These are phyloP conservation scores for Botrytis elliptica DNA, from an alignment of 2,329 filamentous ascomycete species.

Conservation along the genomic window DNA sequence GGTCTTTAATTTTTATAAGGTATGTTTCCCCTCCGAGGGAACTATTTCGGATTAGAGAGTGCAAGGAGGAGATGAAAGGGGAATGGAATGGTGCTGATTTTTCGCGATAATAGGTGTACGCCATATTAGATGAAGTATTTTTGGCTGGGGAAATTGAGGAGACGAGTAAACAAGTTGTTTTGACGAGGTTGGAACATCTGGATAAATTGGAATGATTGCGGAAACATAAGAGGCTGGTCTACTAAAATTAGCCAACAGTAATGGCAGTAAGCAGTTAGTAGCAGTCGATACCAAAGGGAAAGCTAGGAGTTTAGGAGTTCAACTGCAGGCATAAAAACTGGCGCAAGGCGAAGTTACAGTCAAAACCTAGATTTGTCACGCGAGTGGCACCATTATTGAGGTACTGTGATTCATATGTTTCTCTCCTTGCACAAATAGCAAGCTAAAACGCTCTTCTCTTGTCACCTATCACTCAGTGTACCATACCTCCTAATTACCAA, in stretches of 20 bases:
- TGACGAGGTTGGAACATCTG: slow-evolving; percentile 90
- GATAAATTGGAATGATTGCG: slow-evolving; percentile 79
- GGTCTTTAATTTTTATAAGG: slow-evolving; percentile 75
- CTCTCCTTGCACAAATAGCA: not conserved
- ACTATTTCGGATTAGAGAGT: not conserved
- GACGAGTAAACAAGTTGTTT: slow-evolving; percentile 95
- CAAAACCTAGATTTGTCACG: slow-evolving; percentile 9
- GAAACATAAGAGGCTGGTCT: not conserved
- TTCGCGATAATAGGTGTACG: slow-evolving; percentile 69
- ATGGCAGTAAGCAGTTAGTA: slow-evolving; percentile 2
- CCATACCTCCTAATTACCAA: not conserved
- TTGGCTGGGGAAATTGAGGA: slow-evolving; percentile 97
- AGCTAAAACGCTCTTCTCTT: not conserved
- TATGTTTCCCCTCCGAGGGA: slow-evolving; percentile 24
- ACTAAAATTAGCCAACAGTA: not conserved
- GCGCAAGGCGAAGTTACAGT: slow-evolving; percentile 4
- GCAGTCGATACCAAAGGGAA: slow-evolving; percentile 9
- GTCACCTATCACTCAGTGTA: not conserved
- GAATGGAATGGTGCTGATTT: slow-evolving; percentile 10
- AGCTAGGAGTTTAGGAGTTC: slow-evolving; percentile 10
- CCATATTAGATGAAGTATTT: slow-evolving; percentile 97
- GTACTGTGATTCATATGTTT: slow-evolving; percentile 15
- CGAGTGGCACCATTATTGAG: slow-evolving; percentile 15
- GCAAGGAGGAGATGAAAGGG: not conserved
- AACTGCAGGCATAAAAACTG: not conserved